Percentiles rank a stretch among this genome's conserved stretches.
These are phyloP conservation scores for Globisporangium sylvaticum DNA, from an alignment of 352 stramenopile genomes.

Conservation along the genomic window DNA sequence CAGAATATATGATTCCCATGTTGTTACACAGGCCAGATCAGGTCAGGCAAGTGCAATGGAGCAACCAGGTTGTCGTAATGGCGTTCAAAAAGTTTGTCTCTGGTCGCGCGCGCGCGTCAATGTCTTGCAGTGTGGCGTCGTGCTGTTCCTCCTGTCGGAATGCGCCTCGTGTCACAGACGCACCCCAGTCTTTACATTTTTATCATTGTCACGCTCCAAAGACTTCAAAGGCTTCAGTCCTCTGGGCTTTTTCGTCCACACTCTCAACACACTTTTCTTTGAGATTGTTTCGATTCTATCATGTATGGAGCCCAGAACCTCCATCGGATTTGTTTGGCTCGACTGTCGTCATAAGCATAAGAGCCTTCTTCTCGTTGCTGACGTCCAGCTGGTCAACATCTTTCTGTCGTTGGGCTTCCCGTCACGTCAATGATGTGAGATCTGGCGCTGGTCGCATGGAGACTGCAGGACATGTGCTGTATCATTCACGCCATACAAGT, in stretches of 20 bases:
- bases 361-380: not conserved
- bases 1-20: not conserved
- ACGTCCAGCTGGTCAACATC: constrained; percentile 6
- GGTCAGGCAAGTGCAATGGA: not conserved
- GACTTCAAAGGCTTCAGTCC: not conserved
- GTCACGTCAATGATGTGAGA: not conserved
- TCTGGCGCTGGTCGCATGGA: not conserved
- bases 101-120: not conserved
- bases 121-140: not conserved
- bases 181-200: not conserved
- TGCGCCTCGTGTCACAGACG: not conserved
- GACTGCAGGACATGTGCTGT: not conserved
- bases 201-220: not conserved
- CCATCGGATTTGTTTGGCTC: not conserved
- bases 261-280: not conserved
- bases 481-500: not conserved
- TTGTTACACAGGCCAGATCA: too few species aligned
- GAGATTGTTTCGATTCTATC: not conserved
- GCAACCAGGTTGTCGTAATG: not conserved
- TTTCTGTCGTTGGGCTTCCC: not conserved
- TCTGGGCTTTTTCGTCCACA: not conserved
- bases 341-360: not conserved
- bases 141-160: not conserved
- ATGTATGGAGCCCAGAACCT: not conserved
- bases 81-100: not conserved